phyloP scores from a whole-genome alignment of 1,284 basidiomycete species.

The Malassezia brasiliensis region DNA sequence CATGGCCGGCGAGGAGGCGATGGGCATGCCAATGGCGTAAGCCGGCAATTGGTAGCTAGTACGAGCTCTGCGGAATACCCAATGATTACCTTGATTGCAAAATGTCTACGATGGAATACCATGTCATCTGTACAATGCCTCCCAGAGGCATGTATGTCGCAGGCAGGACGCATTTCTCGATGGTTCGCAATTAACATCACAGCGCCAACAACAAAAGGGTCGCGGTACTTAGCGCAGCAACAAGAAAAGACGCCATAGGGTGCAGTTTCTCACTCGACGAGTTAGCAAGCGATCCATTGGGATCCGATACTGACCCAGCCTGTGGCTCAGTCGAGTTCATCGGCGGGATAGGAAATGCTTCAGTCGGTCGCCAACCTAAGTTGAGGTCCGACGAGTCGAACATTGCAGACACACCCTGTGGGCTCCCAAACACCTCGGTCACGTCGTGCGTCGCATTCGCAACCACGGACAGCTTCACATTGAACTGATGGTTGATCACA shows the following conservation, averaged over 20 bases:
- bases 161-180: too few species aligned
- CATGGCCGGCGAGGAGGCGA: slow-evolving; percentile 13
- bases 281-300: too few species aligned
- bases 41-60: neutral
- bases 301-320: too few species aligned
- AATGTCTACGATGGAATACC: too few species aligned
- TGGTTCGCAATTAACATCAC: too few species aligned
- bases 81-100: neutral
- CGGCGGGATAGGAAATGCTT: neutral
- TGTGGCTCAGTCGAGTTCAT: neutral
- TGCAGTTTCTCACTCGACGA: too few species aligned
- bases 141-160: too few species aligned
- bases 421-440: neutral
- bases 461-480: neutral
- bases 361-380: slow-evolving; percentile 1
- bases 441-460: slow-evolving; percentile 7
- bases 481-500: neutral
- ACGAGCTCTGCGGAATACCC: neutral
- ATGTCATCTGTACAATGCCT: too few species aligned
- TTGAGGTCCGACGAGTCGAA: neutral
- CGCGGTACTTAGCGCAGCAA: too few species aligned
- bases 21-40: slow-evolving; percentile 3
- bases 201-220: too few species aligned
- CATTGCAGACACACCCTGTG: slow-evolving; percentile 4
- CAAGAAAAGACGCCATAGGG: too few species aligned